Conservation (phyloP, 495 filamentous ascomycete genomes). For the Penicillium ochrochloron region DNA sequence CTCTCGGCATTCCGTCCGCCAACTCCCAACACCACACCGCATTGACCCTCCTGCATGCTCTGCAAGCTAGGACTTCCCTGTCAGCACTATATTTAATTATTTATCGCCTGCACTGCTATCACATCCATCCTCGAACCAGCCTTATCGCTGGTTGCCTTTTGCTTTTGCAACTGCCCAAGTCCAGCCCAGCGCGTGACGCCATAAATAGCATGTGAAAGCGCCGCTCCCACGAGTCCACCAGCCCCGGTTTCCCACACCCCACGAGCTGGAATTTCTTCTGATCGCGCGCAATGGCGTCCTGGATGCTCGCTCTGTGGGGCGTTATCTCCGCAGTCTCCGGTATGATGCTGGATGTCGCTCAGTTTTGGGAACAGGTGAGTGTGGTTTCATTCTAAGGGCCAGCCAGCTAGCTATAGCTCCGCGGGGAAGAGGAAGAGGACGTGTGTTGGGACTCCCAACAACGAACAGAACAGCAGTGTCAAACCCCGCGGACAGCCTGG, state of each 20-base stretch:
- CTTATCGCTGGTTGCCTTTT: neutral
- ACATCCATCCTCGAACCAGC: neutral
- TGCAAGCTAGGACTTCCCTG: neutral
- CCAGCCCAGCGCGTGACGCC: conserved; percentile 26
- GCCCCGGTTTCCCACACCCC: conserved; percentile 19
- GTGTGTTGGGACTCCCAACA: neutral
- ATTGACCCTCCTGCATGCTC: neutral
- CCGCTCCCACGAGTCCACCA: conserved; percentile 8
- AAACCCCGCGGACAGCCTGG: neutral
- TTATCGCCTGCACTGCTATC: neutral
- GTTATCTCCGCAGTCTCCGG: conserved; percentile 51
- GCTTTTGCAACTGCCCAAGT: neutral
- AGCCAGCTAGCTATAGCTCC: neutral
- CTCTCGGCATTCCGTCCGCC: neutral
- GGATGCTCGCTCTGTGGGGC: conserved; percentile 36
- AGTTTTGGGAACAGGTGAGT: conserved; percentile 68
- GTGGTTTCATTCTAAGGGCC: neutral
- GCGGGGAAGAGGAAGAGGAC: neutral
- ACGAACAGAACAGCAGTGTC: neutral
- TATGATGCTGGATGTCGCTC: conserved; percentile 63
- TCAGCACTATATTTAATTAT: neutral
- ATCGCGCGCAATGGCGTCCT: conserved; percentile 30
- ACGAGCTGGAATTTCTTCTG: conserved; percentile 15
- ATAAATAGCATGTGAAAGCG: conserved; percentile 49
- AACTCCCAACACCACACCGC: conserved; percentile 3